Evolutionary conservation across 345 rosid genomes (phyloP).

Genomic region (Abelmoschus esculentus): DNA sequence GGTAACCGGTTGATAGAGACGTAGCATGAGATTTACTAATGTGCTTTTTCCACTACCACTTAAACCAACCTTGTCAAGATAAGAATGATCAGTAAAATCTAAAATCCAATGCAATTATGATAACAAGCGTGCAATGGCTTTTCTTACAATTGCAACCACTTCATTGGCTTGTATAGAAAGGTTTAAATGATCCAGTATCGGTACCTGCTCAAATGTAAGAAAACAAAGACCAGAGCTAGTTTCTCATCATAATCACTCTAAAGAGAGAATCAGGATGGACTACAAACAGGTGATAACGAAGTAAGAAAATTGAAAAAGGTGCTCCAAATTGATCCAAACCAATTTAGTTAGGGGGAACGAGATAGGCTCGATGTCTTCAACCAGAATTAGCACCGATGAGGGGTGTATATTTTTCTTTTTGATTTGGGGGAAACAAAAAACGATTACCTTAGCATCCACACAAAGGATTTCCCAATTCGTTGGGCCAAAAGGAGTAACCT

Average conservation of each 20-base stretch:
- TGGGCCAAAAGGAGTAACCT: too few relatives aligned
- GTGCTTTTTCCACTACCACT: slow-evolving; percentile 51
- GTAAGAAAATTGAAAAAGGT: neutral
- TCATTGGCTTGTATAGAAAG: slow-evolving; percentile 30
- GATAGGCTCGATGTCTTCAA: too few relatives aligned
- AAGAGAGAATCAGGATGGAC: neutral
- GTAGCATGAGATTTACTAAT: slow-evolving; percentile 34
- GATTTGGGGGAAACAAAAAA: too few relatives aligned
- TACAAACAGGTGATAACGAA: neutral
- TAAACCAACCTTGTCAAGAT: slow-evolving; percentile 32
- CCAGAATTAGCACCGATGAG: too few relatives aligned
- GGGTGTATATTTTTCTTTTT: too few relatives aligned
- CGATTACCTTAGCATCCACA: too few relatives aligned
- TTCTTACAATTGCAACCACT: slow-evolving; percentile 41
- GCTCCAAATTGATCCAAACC: neutral
- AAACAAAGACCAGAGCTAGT: neutral
- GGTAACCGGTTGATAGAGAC: slow-evolving; percentile 31
- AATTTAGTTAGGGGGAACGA: neutral
- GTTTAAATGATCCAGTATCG: slow-evolving; percentile 26
- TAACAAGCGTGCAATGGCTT: neutral
- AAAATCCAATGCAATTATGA: slow-evolving; percentile 3
- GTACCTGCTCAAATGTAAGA: slow-evolving; percentile 23
- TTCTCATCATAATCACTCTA: neutral
- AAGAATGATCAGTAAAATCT: slow-evolving; percentile 2
- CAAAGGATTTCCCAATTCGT: too few relatives aligned